A percentile compares a stretch with the other conserved stretches of the same genome.
Evolutionary conservation across 1,139 yeast species (phyloP).

Genomic region (Suhomyces maxii): DNA sequence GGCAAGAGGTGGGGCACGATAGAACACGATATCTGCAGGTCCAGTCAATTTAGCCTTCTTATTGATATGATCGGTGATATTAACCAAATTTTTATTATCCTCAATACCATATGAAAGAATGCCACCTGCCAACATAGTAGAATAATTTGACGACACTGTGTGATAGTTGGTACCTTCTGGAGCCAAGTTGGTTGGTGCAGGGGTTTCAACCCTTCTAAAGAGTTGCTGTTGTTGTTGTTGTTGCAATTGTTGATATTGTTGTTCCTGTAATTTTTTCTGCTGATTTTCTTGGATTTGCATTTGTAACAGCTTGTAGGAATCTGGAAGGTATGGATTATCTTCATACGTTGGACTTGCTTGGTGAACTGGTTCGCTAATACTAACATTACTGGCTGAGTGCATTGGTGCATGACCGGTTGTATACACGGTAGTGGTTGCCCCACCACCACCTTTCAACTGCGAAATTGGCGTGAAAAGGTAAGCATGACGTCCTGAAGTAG

Average conservation of each 20-base stretch:
- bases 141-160: conserved; percentile 36
- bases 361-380: conserved; percentile 1
- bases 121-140: conserved; percentile 43
- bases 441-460: conserved; percentile 43
- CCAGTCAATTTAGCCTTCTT: conserved; percentile 24
- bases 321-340: conserved; percentile 14
- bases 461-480: conserved; percentile 49
- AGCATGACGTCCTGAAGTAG: conserved; percentile 37
- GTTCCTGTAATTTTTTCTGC: conserved; percentile 18
- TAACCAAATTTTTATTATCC: conserved; percentile 19
- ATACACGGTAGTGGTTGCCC: conserved; percentile 28
- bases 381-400: conserved; percentile 14
- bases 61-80: conserved; percentile 18
- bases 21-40: conserved; percentile 66
- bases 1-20: conserved; percentile 73
- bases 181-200: conserved; percentile 22
- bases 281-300: conserved; percentile 19
- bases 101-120: conserved; percentile 36
- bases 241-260: conserved; percentile 18
- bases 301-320: conserved; percentile 20
- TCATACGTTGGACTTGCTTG: conserved; percentile 15
- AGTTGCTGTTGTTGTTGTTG: conserved; percentile 21
- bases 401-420: conserved; percentile 17
- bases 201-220: conserved; percentile 23
- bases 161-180: conserved; percentile 27